Conservation (phyloP, 1,284 basidiomycete species). For the Cryptococcus sp. region DNA sequence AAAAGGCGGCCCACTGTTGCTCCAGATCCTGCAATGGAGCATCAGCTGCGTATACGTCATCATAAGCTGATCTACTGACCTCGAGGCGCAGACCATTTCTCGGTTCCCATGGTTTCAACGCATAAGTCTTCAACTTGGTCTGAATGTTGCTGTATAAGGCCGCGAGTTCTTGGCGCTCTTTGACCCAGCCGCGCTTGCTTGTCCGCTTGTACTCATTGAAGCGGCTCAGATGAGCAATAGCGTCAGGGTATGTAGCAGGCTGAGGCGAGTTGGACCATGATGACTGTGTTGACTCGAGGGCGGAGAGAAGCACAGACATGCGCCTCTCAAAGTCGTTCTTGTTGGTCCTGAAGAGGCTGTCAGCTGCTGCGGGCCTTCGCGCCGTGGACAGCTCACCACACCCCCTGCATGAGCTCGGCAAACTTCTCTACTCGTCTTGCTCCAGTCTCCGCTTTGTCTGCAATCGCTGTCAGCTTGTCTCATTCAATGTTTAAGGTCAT, state of each 20-base stretch:
- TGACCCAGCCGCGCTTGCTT: constrained; percentile 82
- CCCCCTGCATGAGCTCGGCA: constrained; percentile 82
- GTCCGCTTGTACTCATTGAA: constrained; percentile 85
- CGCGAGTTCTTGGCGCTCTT: constrained; percentile 83
- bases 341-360: constrained; percentile 71
- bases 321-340: constrained; percentile 91
- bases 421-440: constrained; percentile 93
- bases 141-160: constrained; percentile 91
- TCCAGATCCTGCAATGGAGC: constrained; percentile 66
- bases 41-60: not conserved
- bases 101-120: constrained; percentile 79
- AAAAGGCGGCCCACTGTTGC: constrained; percentile 70
- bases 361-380: constrained; percentile 36
- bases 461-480: not conserved
- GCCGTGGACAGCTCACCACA: constrained; percentile 43
- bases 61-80: constrained; percentile 51
- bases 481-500: no score
- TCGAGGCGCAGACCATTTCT: constrained; percentile 66
- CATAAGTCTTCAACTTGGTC: constrained; percentile 91
- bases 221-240: constrained; percentile 70
- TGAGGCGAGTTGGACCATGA: constrained; percentile 67
- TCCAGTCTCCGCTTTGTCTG: constrained; percentile 93
- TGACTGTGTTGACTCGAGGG: constrained; percentile 65
- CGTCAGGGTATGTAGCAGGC: constrained; percentile 75
- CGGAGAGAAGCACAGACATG: constrained; percentile 62